These are phyloP conservation scores for Avena insularis DNA, from an alignment of 176 grass and related monocot genomes.

Conservation along the genomic window DNA sequence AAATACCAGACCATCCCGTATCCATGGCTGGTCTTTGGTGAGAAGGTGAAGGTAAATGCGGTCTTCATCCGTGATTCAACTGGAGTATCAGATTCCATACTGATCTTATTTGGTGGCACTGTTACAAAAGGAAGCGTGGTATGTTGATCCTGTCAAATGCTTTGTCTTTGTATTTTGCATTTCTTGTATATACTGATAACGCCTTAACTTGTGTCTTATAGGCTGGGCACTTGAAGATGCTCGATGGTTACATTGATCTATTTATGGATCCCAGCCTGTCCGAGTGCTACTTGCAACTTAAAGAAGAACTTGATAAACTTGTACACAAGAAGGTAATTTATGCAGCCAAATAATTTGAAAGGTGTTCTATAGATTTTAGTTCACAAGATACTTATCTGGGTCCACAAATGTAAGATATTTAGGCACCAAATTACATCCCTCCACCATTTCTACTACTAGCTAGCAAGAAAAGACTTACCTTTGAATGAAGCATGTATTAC, in stretches of 20 bases:
- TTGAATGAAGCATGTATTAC: background rate
- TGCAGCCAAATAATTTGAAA: background rate
- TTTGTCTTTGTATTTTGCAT: conserved; percentile 29
- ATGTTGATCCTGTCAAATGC: conserved; percentile 21
- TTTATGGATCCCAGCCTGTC: conserved; percentile 95
- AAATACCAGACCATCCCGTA: conserved; percentile 93
- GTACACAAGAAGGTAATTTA: conserved; percentile 77
- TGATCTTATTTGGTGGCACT: conserved; percentile 87
- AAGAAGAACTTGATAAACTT: conserved; percentile 92
- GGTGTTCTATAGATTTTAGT: background rate
- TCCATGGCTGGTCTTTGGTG: conserved; percentile 94
- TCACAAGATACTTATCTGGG: background rate
- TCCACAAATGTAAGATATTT: background rate
- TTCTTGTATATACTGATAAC: conserved; percentile 1
- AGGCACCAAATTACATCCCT: no score
- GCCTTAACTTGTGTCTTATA: conserved; percentile 39
- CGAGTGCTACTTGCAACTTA: conserved; percentile 90
- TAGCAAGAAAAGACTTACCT: background rate
- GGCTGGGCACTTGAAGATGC: conserved; percentile 95
- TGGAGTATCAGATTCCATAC: conserved; percentile 87
- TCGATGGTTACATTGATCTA: conserved; percentile 94
- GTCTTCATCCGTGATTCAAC: conserved; percentile 96
- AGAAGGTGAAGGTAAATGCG: conserved; percentile 94
- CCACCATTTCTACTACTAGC: background rate
- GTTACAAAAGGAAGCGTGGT: conserved; percentile 78